Conservation (phyloP, 305 asterid species). For the Rubia peregrina region DNA sequence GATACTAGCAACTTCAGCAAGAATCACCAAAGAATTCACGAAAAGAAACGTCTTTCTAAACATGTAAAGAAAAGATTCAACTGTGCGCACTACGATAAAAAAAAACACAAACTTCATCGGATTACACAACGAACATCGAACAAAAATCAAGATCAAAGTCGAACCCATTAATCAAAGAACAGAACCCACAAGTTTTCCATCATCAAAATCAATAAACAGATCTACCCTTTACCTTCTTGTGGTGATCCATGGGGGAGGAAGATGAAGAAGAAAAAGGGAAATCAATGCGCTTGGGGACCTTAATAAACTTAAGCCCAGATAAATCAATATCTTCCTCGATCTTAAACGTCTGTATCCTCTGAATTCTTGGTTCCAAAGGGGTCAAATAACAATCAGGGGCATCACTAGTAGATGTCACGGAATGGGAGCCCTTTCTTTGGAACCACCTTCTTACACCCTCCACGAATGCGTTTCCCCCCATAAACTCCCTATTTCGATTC, state of each 20-base stretch:
- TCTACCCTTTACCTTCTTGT: slow-evolving; percentile 37
- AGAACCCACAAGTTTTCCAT: background rate
- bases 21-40: background rate
- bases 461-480: slow-evolving; percentile 93
- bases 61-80: background rate
- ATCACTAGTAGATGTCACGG: slow-evolving; percentile 27
- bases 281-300: slow-evolving; percentile 56
- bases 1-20: background rate
- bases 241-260: slow-evolving; percentile 50
- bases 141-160: background rate
- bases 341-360: slow-evolving; percentile 17
- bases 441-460: slow-evolving; percentile 90
- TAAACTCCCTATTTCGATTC: slow-evolving; percentile 29
- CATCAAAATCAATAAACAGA: slow-evolving; percentile 6
- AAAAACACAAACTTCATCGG: background rate
- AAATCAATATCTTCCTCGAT: slow-evolving; percentile 56
- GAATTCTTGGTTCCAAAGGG: slow-evolving; percentile 16
- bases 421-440: slow-evolving; percentile 46
- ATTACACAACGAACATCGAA: background rate
- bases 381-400: slow-evolving; percentile 26
- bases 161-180: background rate
- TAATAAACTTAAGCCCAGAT: slow-evolving; percentile 52
- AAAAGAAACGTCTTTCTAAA: background rate
- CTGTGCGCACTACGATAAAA: background rate
- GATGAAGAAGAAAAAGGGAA: slow-evolving; percentile 39